Percentiles rank a stretch among this genome's conserved stretches.
phyloP scores from a whole-genome alignment of 306 rosid species.

The Hylodesmum podocarpum region DNA sequence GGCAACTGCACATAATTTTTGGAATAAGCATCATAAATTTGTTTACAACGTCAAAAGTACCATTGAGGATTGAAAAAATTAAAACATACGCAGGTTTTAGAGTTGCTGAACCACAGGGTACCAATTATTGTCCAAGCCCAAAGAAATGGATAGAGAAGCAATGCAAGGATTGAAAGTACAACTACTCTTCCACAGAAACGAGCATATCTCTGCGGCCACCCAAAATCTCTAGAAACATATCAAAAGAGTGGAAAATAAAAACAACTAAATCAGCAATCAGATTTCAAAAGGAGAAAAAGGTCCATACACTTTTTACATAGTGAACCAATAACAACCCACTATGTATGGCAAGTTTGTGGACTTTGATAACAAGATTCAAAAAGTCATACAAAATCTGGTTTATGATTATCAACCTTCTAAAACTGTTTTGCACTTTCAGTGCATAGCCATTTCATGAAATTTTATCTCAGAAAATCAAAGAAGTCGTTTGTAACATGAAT shows the following conservation, averaged over 20 bases:
- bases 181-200: conserved; percentile 80
- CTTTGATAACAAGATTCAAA: no score
- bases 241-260: conserved; percentile 14
- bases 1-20: conserved; percentile 57
- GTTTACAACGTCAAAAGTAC: neutral
- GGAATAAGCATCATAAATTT: conserved; percentile 24
- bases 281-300: no score
- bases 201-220: conserved; percentile 81
- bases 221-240: conserved; percentile 65
- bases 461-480: neutral
- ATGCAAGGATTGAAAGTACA: conserved; percentile 62
- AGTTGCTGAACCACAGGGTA: conserved; percentile 63
- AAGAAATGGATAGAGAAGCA: conserved; percentile 79
- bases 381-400: no score
- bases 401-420: no score
- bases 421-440: no score
- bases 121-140: conserved; percentile 90
- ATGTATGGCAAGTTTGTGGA: no score
- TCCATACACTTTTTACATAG: no score
- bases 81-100: conserved; percentile 65
- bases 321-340: no score
- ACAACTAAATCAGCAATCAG: neutral
- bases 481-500: neutral
- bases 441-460: neutral
- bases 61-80: neutral